Evolutionary conservation across 2,329 filamentous ascomycete genomes (phyloP), one percentile per base, ranked within the genome.

Genomic region (Dissoconium aciculare): DNA sequence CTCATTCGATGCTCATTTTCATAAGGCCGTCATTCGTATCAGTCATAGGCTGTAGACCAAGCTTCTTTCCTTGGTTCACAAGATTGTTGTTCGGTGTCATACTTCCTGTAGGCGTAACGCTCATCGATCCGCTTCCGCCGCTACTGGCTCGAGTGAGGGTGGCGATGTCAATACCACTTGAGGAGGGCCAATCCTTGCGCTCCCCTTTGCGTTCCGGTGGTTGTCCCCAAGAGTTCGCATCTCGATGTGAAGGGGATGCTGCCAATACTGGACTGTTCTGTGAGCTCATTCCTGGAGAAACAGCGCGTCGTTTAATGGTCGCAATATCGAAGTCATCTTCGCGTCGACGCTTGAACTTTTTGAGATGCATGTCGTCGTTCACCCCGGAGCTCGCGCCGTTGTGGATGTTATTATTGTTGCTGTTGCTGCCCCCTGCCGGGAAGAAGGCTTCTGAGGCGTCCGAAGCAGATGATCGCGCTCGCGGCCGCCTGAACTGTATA

Each of bases 11-110:
- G 55, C 81, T 93, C 80, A 95, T 89, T 47, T 87, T 84, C 78
- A 93, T 93, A 41, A 94, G 66, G 2, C 84, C 81, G 53, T 94
- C 87, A 51, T 83, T 83, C n/a, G 87, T 87, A 56, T 94, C 87
- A 11, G 72, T 78, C 85, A 95, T 94, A 1, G 85, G 83, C 56
- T 94, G 85, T 43, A 91, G 67, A 5, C 83, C 83, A 10, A 92
- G 65, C 17, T 81, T 39, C 63, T 76, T 67, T 16, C 46, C 46
- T 26, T 43, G 40, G 29, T 33, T 39, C 15, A 40, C 34, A 26
- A 44, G 26, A 17, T 40, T 35, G 8, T 36, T 36, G 19, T 15
- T 23, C 11, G 24, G 40, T 5, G 29, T 32, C 26, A 34, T 30
- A 17, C 15, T 11, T 3, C 26, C 17, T 13, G 15, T 15, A 14